Evolutionary conservation across 768 basidiomycete species (phyloP).

Genomic region (Pisolithus marmoratus): DNA sequence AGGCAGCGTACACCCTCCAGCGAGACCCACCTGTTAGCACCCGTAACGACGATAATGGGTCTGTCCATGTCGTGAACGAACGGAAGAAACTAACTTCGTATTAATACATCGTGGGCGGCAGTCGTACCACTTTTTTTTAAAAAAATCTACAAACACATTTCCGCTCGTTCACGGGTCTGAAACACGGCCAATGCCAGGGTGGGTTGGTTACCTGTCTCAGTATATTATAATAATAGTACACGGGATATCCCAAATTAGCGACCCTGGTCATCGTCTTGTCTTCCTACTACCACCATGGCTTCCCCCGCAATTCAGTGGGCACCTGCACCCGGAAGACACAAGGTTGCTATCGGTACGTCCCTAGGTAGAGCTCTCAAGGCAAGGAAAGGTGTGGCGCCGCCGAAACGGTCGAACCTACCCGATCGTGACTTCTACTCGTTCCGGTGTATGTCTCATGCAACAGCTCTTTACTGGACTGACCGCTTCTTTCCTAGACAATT

Average conservation of each 20-base stretch:
- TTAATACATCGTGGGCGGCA: neutral
- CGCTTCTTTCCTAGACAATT: slow-evolving; percentile 48
- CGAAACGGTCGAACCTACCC: slow-evolving; percentile 40
- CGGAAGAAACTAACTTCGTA: slow-evolving; percentile 23
- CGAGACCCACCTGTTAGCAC: slow-evolving; percentile 57
- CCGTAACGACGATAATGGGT: slow-evolving; percentile 62
- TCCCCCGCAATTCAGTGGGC: slow-evolving; percentile 45
- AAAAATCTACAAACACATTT: too few species aligned
- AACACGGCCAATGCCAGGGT: neutral
- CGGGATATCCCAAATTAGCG: neutral
- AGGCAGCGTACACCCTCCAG: neutral
- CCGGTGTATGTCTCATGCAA: slow-evolving; percentile 49
- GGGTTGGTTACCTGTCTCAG: too few species aligned
- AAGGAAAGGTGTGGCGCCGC: slow-evolving; percentile 47
- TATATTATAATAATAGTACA: too few species aligned
- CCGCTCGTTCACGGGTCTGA: neutral
- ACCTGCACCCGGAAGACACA: slow-evolving; percentile 52
- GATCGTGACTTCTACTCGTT: slow-evolving; percentile 74
- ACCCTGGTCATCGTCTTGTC: slow-evolving; percentile 11
- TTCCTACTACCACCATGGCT: slow-evolving; percentile 33
- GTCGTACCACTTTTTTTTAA: neutral
- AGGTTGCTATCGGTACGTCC: slow-evolving; percentile 57
- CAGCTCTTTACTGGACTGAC: neutral
- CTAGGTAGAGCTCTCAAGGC: slow-evolving; percentile 63
- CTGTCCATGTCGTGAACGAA: slow-evolving; percentile 14